These are phyloP conservation scores for Russula lepida DNA, from an alignment of 768 basidiomycete species.

Conservation along the genomic window DNA sequence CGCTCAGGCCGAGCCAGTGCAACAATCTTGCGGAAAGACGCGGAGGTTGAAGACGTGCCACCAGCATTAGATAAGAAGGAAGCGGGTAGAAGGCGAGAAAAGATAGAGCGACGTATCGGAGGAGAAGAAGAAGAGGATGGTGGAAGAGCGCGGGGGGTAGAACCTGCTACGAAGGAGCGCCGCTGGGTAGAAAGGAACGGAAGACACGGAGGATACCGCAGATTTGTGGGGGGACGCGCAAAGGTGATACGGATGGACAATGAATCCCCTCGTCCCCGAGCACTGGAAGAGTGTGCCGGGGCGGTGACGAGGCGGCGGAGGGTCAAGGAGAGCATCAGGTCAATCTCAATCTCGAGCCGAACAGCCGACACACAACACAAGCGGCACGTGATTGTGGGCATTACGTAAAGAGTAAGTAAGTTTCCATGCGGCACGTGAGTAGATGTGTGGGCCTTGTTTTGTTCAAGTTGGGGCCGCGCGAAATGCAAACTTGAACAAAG, in stretches of 20 bases:
- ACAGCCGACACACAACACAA: neutral
- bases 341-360: neutral
- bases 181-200: neutral
- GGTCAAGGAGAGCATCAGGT: neutral
- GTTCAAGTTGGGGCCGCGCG: too few species aligned
- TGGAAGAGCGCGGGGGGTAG: neutral
- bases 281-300: neutral
- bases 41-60: conserved; percentile 37
- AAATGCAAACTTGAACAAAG: too few species aligned
- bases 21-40: conserved; percentile 68
- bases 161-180: neutral
- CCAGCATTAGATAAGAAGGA: neutral
- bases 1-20: conserved; percentile 76
- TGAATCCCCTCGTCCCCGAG: neutral
- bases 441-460: too few species aligned
- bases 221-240: neutral
- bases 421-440: too few species aligned
- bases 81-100: conserved; percentile 15
- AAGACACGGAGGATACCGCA: neutral
- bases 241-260: neutral
- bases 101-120: conserved; percentile 1
- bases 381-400: neutral
- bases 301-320: neutral
- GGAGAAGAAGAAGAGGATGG: neutral
- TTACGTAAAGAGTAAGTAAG: too few species aligned